A percentile compares a stretch with the other conserved stretches of the same genome.
phyloP scores from a whole-genome alignment of 2,329 filamentous ascomycete species.

The Polychaeton citri region DNA sequence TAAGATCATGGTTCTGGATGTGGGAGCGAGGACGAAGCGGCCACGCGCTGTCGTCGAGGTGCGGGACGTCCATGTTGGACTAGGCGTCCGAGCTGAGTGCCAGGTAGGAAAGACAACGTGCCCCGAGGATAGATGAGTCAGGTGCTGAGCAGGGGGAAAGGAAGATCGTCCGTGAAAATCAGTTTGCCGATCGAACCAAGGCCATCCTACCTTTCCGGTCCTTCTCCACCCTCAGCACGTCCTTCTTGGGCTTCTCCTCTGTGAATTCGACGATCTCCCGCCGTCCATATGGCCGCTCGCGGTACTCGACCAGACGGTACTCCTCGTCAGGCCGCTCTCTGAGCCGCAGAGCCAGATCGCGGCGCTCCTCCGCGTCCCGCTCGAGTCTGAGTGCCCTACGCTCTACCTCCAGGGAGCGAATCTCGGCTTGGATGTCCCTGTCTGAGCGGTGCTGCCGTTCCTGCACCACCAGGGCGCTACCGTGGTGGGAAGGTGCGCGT shows the following conservation, averaged over 20 bases:
- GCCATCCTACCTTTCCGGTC: conserved; percentile 94
- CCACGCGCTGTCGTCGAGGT: too few relatives aligned
- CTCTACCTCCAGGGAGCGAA: conserved; percentile 57
- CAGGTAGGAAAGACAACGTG: too few relatives aligned
- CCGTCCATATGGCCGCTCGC: conserved; percentile 30
- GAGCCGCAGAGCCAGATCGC: conserved; percentile 25
- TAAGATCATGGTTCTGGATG: too few relatives aligned
- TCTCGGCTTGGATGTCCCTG: conserved; percentile 59
- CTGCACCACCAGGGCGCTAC: conserved; percentile 32
- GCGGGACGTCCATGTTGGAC: too few relatives aligned
- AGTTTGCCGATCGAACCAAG: conserved; percentile 64
- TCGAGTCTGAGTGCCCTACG: conserved; percentile 44
- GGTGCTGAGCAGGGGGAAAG: too few relatives aligned
- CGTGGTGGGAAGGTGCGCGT: conserved; percentile 9
- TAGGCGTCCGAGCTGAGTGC: too few relatives aligned
- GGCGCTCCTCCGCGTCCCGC: conserved; percentile 34
- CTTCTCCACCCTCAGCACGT: conserved; percentile 61
- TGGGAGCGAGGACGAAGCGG: too few relatives aligned
- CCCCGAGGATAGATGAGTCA: too few relatives aligned
- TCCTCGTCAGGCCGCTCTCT: conserved; percentile 36
- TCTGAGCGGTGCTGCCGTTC: conserved; percentile 35
- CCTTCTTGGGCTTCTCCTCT: conserved; percentile 29
- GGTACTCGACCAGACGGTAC: conserved; percentile 30
- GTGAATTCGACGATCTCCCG: conserved; percentile 32
- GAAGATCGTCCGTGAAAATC: too few relatives aligned